Base-by-base conservation (phyloP, 192 early-diverging fungal genomes). In the Phlyctochytrium arcticum region DNA sequence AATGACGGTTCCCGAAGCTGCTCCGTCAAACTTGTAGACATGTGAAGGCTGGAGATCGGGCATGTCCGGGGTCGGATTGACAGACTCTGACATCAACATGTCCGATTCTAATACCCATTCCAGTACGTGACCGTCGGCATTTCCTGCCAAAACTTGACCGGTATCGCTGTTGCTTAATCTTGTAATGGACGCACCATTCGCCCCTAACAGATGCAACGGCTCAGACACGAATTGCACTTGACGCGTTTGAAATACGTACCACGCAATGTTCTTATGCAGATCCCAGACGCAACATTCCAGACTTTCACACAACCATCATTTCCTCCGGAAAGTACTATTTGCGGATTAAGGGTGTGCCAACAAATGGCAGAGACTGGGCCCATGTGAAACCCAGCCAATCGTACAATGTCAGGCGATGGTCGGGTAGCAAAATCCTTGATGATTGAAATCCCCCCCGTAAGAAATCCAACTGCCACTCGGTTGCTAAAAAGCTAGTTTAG, bases 391-490 rank as follows among this genome's bases (percentile, higher is more conserved):
- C 75, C 78, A 0, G 68, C 48, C 63, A 87, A 85, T 24, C 69
- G 68, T 24, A 76, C 77, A 19, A 85, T 67, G 2, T 57, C 54
- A 33, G 74, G 68, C 5, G 69, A 72, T 24, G 65, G 49, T 15
- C 66, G 57, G 6, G 65, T 62, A 19, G 71, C 75, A 7, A 77
- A 76, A 48, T 80, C 62, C 6, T 69, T 80, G 0, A 80, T 77
- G 30, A 85, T 27, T 1, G 76, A 64, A 5, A 89, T 68, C n/a
- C 71, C 66, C 2, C 88, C 88, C 2, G 78, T 61, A 32, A 67
- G 58, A 21, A 74, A 74, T 7, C 88, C 88, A 75, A 82, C 83
- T 3, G 85, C 60, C 19, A 87, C 72, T 23, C 85, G 81, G 36
- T 75, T 62, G 12, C 83, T 85, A 56, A 55, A 27, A 32, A 8